Conservation (phyloP, 2,329 filamentous ascomycete species). For the Aspergillus fumigatus region DNA sequence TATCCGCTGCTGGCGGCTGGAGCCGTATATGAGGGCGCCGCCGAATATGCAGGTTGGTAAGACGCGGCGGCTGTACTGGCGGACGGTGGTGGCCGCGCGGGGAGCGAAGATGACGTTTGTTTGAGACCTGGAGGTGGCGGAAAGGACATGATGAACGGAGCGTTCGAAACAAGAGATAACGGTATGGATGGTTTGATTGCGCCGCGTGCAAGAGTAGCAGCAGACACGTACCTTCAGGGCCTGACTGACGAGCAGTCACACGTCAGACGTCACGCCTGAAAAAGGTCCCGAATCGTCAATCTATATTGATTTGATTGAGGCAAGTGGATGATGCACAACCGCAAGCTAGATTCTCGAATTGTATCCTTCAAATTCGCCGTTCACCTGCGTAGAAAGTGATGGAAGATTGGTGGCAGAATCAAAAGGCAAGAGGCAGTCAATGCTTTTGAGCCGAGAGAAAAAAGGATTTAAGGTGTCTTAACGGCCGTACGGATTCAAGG, state of each 20-base stretch:
- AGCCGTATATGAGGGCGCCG: slow-evolving; percentile 34
- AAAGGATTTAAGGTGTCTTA: no score
- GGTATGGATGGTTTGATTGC: slow-evolving; percentile 23
- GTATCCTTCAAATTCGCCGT: background rate
- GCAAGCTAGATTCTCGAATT: background rate
- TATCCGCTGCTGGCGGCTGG: slow-evolving; percentile 21
- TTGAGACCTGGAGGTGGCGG: slow-evolving; percentile 74
- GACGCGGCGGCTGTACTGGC: slow-evolving; percentile 33
- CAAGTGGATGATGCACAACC: background rate
- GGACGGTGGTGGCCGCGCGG: slow-evolving; percentile 69
- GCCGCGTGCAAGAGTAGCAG: slow-evolving; percentile 27
- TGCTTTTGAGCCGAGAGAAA: background rate
- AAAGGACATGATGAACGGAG: slow-evolving; percentile 68
- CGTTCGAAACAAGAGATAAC: slow-evolving; percentile 31
- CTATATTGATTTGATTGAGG: background rate
- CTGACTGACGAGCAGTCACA: slow-evolving; percentile 32
- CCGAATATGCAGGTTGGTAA: slow-evolving; percentile 53
- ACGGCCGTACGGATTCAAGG: background rate
- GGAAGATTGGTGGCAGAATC: background rate
- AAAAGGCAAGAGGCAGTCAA: background rate
- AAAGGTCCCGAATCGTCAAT: slow-evolving; percentile 14
- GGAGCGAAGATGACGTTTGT: slow-evolving; percentile 59
- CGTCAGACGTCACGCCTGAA: slow-evolving; percentile 33
- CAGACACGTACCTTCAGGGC: slow-evolving; percentile 42
- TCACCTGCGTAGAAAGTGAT: background rate